A percentile compares a stretch with the other conserved stretches of the same genome.
Evolutionary conservation across 805 yeast genomes (phyloP).

Genomic region (Blastobotrys americana): DNA sequence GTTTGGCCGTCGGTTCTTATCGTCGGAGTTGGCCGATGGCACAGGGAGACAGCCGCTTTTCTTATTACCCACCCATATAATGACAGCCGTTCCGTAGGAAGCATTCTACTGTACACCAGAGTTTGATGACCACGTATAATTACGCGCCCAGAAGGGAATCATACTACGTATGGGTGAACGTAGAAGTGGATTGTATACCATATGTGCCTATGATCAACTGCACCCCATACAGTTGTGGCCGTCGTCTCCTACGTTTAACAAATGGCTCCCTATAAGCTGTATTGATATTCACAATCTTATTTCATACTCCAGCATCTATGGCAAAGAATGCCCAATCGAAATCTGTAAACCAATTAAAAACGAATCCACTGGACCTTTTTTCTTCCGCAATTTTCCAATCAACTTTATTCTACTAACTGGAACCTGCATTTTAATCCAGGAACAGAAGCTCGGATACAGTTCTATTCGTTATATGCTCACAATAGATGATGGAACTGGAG

Average conservation of each 20-base stretch:
- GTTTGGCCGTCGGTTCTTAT: too few relatives aligned
- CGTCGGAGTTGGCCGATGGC: too few relatives aligned
- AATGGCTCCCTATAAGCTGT: conserved; percentile 20
- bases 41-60: too few relatives aligned
- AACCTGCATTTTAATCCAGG: conserved; percentile 9
- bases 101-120: too few relatives aligned
- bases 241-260: conserved; percentile 15
- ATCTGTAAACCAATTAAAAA: not conserved
- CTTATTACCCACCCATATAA: too few relatives aligned
- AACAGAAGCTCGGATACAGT: not conserved
- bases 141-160: too few relatives aligned
- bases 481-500: conserved; percentile 9
- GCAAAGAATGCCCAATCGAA: not conserved
- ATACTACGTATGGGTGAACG: too few relatives aligned
- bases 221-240: too few relatives aligned
- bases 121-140: too few relatives aligned
- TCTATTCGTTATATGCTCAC: conserved; percentile 1
- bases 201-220: too few relatives aligned
- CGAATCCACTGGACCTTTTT: conserved; percentile 13
- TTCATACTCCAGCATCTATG: conserved; percentile 6
- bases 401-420: conserved; percentile 16
- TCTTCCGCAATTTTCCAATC: conserved; percentile 20
- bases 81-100: too few relatives aligned
- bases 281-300: conserved; percentile 11
- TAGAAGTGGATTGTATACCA: too few relatives aligned